These are phyloP conservation scores for Arthrobotrys conoides DNA, from an alignment of 2,329 filamentous ascomycete genomes.

Conservation along the genomic window DNA sequence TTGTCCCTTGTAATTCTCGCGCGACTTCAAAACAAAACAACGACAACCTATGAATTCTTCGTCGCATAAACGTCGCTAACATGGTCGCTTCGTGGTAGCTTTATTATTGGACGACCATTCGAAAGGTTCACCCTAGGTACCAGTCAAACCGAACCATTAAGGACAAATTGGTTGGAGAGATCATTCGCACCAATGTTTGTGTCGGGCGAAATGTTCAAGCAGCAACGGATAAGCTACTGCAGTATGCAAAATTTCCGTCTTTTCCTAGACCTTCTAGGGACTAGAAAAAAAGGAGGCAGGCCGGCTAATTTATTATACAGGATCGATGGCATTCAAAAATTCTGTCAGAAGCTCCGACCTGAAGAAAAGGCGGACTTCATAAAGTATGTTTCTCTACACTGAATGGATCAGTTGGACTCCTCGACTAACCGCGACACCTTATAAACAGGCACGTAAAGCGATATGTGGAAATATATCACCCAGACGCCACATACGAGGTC, in stretches of 20 bases:
- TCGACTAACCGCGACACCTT: not conserved
- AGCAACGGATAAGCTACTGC: constrained; percentile 62
- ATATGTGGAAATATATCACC: constrained; percentile 92
- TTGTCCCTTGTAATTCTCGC: constrained; percentile 38
- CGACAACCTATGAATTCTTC: not conserved
- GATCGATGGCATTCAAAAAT: constrained; percentile 62
- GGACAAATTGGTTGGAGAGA: constrained; percentile 74
- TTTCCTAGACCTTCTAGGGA: not conserved
- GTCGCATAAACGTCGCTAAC: constrained; percentile 17
- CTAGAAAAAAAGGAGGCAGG: not conserved
- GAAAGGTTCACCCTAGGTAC: constrained; percentile 92
- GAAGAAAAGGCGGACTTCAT: constrained; percentile 72
- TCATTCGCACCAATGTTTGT: constrained; percentile 70
- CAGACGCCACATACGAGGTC: constrained; percentile 95
- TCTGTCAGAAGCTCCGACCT: constrained; percentile 50
- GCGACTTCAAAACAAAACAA: constrained; percentile 51
- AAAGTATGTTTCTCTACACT: constrained; percentile 65
- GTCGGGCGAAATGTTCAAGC: constrained; percentile 61
- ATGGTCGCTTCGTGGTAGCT: constrained; percentile 72
- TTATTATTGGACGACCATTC: constrained; percentile 96
- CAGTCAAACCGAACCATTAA: constrained; percentile 84
- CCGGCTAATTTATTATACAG: constrained; percentile 44
- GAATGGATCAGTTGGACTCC: not conserved
- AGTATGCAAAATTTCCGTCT: constrained; percentile 57
- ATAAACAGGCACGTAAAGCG: constrained; percentile 78